Evolutionary conservation across 2,329 filamentous ascomycete species (phyloP).

Genomic region (Elsinoe batatas): DNA sequence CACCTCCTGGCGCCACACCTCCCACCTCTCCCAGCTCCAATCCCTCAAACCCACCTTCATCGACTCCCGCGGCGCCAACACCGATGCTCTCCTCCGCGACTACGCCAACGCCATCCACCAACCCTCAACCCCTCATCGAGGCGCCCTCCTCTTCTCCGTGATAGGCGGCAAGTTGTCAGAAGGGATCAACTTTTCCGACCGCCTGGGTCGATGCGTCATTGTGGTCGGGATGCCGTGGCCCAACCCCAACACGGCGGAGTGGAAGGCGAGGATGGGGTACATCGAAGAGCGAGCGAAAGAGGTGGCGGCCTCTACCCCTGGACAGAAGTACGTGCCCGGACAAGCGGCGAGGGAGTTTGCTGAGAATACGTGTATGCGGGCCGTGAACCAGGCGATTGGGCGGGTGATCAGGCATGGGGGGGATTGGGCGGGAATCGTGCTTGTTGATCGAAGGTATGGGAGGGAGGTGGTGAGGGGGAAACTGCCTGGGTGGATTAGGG

Average conservation of each 20-base stretch:
- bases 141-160: conserved; percentile 77
- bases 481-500: conserved; percentile 79
- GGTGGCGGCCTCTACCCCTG: background rate
- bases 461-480: conserved; percentile 63
- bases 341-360: conserved; percentile 67
- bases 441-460: conserved; percentile 75
- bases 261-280: conserved; percentile 85
- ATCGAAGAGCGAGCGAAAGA: conserved; percentile 53
- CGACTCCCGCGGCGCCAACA: conserved; percentile 44
- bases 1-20: conserved; percentile 35
- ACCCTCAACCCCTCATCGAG: conserved; percentile 35
- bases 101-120: conserved; percentile 58
- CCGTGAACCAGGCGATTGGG: conserved; percentile 94
- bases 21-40: conserved; percentile 24
- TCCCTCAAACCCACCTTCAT: conserved; percentile 40
- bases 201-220: conserved; percentile 76
- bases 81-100: conserved; percentile 60
- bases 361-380: conserved; percentile 91
- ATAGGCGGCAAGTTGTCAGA: conserved; percentile 93
- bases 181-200: conserved; percentile 95
- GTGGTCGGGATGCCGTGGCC: conserved; percentile 92
- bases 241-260: conserved; percentile 79
- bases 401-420: conserved; percentile 77
- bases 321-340: conserved; percentile 26
- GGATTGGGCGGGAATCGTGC: conserved; percentile 84